Evolutionary conservation across 371 early-diverging fungal genomes (phyloP).

Genomic region (Mortierella sp.): DNA sequence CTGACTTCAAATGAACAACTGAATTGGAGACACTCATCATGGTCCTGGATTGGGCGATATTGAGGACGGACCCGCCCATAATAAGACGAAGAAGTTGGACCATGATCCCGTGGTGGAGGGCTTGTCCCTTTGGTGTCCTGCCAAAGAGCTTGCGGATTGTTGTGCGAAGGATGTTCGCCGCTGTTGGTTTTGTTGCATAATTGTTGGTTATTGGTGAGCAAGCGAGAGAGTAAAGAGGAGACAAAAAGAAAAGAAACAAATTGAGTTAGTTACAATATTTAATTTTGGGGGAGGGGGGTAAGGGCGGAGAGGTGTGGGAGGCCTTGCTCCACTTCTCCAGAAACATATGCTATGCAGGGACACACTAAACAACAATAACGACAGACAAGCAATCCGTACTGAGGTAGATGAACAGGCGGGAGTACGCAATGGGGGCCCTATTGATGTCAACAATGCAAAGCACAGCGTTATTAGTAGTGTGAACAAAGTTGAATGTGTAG

Average conservation of each 20-base stretch:
- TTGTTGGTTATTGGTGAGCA: background rate
- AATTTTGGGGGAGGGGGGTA: background rate
- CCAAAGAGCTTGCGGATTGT: slow-evolving; percentile 43
- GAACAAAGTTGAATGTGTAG: background rate
- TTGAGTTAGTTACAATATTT: background rate
- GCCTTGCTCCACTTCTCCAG: background rate
- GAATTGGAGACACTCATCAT: slow-evolving; percentile 25
- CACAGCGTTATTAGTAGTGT: background rate
- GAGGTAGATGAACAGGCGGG: slow-evolving; percentile 44
- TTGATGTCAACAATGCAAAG: background rate
- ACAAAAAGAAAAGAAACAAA: background rate
- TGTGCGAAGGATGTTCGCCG: slow-evolving; percentile 31
- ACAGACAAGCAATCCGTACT: slow-evolving; percentile 21
- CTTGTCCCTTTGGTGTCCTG: slow-evolving; percentile 44
- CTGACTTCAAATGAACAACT: slow-evolving; percentile 26
- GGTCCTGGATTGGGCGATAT: slow-evolving; percentile 28
- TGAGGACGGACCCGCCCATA: slow-evolving; percentile 32
- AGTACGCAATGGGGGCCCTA: slow-evolving; percentile 49
- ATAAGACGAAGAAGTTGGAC: slow-evolving; percentile 33
- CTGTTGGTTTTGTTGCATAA: background rate
- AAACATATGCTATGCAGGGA: background rate
- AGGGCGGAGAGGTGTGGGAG: background rate
- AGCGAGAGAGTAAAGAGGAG: background rate
- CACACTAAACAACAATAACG: background rate
- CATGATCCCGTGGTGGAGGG: slow-evolving; percentile 11